Evolutionary conservation across 208 protist species (phyloP).

Genomic region (Leishmania tropica): DNA sequence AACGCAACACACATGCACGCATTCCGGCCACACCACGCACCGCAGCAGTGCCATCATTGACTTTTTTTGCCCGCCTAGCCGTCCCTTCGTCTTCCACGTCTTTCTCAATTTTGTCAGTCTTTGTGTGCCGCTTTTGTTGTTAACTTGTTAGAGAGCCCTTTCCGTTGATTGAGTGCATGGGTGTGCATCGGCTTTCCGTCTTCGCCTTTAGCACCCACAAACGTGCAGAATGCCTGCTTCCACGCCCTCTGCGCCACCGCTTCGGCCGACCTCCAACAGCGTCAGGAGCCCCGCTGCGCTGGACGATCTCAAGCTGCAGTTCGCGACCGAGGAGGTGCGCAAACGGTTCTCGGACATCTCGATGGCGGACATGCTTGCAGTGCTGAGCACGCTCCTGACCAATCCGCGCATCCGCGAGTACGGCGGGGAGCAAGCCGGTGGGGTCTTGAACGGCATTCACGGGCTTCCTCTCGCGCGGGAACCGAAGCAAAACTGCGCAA

Average conservation of each 20-base stretch:
- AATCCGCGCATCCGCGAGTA: conserved; percentile 8
- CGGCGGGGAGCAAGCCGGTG: neutral
- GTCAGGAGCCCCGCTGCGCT: neutral
- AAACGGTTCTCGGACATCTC: conserved; percentile 25
- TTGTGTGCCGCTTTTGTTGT: neutral
- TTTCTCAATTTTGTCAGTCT: too few species aligned
- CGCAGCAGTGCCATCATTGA: neutral
- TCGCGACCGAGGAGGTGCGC: conserved; percentile 18
- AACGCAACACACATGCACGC: neutral
- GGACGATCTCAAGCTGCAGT: conserved; percentile 25
- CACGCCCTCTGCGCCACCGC: neutral
- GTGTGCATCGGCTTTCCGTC: neutral
- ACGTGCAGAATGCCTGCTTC: neutral
- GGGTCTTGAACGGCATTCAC: neutral
- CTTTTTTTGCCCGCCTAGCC: neutral
- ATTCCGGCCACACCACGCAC: neutral
- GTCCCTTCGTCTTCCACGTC: neutral
- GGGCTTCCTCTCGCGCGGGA: neutral
- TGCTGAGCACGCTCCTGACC: conserved; percentile 17
- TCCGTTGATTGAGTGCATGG: neutral
- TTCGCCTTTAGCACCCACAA: neutral
- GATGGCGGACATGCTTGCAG: conserved; percentile 19
- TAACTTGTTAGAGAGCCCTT: neutral
- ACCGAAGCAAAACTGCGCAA: neutral
- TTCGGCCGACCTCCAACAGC: neutral